phyloP scores from a whole-genome alignment of 768 basidiomycete species.

The Leucocoprinus sp. region DNA sequence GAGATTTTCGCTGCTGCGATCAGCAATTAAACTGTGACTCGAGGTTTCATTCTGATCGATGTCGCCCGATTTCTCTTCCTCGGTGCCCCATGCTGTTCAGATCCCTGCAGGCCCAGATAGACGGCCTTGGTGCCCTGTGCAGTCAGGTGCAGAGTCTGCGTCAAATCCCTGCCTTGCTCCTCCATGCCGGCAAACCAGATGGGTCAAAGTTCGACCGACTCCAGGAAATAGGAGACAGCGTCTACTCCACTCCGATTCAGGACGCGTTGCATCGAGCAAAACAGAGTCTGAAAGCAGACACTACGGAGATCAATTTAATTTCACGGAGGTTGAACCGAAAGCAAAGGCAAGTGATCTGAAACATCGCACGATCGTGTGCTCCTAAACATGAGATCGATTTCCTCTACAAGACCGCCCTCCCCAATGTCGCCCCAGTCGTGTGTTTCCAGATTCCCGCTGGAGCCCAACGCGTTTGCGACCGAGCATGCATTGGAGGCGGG shows the following conservation, averaged over 20 bases:
- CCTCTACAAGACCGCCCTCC: conserved; percentile 31
- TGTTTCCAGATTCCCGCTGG: conserved; percentile 29
- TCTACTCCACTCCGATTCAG: conserved; percentile 48
- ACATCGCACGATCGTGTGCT: conserved; percentile 2
- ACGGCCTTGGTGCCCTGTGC: conserved; percentile 41
- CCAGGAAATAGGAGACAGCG: conserved; percentile 35
- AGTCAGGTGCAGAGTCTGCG: conserved; percentile 36
- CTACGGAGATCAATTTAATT: conserved; percentile 36
- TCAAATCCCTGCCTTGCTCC: conserved; percentile 36
- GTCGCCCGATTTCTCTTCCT: too few species aligned
- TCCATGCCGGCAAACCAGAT: conserved; percentile 25
- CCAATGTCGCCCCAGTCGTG: conserved; percentile 59
- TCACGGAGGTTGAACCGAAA: conserved; percentile 45
- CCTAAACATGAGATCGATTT: conserved; percentile 4
- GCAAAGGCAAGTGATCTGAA: conserved; percentile 38
- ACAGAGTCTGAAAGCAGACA: conserved; percentile 47
- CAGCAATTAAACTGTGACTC: too few species aligned
- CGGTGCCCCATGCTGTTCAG: too few species aligned
- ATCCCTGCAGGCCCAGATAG: conserved; percentile 37
- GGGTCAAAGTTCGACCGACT: conserved; percentile 36
- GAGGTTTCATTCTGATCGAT: too few species aligned
- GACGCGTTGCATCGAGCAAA: conserved; percentile 46
- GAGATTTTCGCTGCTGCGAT: too few species aligned
- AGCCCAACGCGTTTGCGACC: conserved; percentile 24
- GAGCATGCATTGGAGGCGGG: conserved; percentile 32